Percentiles rank a stretch among this genome's conserved stretches.
These are phyloP conservation scores for Mycena kentingensis DNA, from an alignment of 768 basidiomycete genomes.

Conservation along the genomic window DNA sequence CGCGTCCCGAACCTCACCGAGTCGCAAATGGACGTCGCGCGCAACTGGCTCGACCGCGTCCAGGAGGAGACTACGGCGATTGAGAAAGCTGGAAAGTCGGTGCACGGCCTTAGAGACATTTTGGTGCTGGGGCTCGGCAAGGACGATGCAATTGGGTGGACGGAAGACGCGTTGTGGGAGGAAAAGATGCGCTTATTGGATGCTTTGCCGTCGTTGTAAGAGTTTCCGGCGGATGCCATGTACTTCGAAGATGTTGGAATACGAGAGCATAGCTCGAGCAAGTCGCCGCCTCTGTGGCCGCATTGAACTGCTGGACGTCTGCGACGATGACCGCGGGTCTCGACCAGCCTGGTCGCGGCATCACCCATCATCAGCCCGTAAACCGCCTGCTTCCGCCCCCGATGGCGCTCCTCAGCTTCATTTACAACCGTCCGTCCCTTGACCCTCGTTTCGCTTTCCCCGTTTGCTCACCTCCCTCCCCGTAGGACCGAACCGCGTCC, in stretches of 20 bases:
- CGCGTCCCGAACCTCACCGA: conserved; percentile 49
- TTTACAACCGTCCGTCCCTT: conserved; percentile 20
- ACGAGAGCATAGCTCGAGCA: no score
- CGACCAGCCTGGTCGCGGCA: no score
- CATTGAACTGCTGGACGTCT: no score
- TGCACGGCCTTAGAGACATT: conserved; percentile 35
- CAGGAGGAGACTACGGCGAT: conserved; percentile 44
- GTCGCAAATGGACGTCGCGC: conserved; percentile 50
- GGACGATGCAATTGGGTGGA: conserved; percentile 58
- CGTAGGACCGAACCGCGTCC: conserved; percentile 21
- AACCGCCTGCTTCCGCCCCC: no score
- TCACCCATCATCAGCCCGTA: no score
- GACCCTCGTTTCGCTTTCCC: background rate
- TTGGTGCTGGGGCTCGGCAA: conserved; percentile 50
- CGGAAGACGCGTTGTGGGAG: conserved; percentile 56
- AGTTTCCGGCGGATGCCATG: background rate
- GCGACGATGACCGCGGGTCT: no score
- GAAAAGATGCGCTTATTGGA: conserved; percentile 40
- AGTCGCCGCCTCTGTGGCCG: no score
- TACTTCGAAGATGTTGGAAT: background rate
- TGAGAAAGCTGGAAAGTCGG: conserved; percentile 35
- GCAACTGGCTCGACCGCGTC: conserved; percentile 57
- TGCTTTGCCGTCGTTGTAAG: conserved; percentile 22
- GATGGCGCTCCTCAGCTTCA: conserved; percentile 23
- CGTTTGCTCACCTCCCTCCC: background rate